Evolutionary conservation across 345 rosid genomes (phyloP).

Genomic region (Isatis tinctoria): DNA sequence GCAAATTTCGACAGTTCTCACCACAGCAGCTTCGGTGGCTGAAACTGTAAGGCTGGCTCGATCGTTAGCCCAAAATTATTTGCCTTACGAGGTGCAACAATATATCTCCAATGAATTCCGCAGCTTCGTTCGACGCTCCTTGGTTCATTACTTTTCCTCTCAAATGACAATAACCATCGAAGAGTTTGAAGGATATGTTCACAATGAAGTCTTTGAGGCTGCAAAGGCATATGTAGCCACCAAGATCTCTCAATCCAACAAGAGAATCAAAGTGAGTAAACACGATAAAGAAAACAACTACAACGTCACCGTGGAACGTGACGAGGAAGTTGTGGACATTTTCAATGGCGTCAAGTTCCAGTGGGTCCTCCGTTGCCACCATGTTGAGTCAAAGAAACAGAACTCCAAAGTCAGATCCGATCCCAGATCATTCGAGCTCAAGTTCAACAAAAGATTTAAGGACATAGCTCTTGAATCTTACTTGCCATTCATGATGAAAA

Average conservation of each 20-base stretch:
- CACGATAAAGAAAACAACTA: conserved; percentile 48
- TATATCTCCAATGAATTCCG: conserved; percentile 16
- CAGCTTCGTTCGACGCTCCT: conserved; percentile 15
- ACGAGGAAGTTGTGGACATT: conserved; percentile 44
- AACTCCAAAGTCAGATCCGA: conserved; percentile 29
- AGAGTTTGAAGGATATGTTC: conserved; percentile 39
- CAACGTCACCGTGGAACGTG: conserved; percentile 39
- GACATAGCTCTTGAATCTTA: conserved; percentile 43
- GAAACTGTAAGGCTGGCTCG: conserved; percentile 47
- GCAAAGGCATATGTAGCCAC: conserved; percentile 44
- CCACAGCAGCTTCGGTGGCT: conserved; percentile 54
- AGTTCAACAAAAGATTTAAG: conserved; percentile 48
- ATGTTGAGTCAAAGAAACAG: conserved; percentile 32
- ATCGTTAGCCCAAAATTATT: conserved; percentile 35
- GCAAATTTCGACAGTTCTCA: conserved; percentile 19
- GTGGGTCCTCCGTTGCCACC: conserved; percentile 45
- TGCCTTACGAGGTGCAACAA: conserved; percentile 38
- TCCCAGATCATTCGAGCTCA: conserved; percentile 46
- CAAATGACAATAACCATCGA: conserved; percentile 45
- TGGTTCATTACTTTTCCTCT: conserved; percentile 38
- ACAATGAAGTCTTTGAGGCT: conserved; percentile 47
- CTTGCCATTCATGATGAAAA: conserved; percentile 44
- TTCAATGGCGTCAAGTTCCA: conserved; percentile 45
- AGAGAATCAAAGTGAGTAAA: conserved; percentile 47
- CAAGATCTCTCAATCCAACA: conserved; percentile 34